Percentiles rank a stretch among this genome's conserved stretches.
Conservation (phyloP, 805 yeast species). For the Metschnikowia noctiluminum region DNA sequence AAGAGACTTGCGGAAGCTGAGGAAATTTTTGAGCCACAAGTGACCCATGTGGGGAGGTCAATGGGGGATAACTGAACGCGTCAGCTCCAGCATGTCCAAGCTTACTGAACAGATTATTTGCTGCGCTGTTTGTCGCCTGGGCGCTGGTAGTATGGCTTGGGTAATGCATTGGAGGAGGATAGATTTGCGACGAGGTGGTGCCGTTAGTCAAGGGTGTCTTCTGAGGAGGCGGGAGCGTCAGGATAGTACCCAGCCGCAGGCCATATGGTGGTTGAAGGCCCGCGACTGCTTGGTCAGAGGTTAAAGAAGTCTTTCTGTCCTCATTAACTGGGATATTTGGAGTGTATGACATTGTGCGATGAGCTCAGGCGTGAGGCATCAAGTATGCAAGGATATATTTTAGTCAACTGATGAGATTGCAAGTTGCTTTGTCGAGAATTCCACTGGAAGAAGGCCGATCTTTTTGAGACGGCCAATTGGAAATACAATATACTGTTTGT, state of each 20-base stretch:
- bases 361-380: not conserved
- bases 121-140: not conserved
- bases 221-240: constrained; percentile 11
- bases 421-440: too few species aligned
- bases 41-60: not conserved
- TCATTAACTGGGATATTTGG: constrained; percentile 1
- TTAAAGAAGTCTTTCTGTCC: not conserved
- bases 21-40: not conserved
- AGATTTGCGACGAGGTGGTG: not conserved
- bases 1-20: constrained; percentile 5
- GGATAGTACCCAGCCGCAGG: constrained; percentile 6
- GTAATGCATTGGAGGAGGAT: constrained; percentile 2
- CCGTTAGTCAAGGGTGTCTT: not conserved
- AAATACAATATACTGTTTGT: not conserved
- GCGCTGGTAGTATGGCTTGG: not conserved
- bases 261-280: constrained; percentile 3
- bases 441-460: too few species aligned
- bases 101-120: constrained; percentile 1
- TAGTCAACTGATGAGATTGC: not conserved
- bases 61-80: constrained; percentile 5
- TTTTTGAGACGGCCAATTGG: too few species aligned
- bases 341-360: constrained; percentile 4
- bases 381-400: not conserved
- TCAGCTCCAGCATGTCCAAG: constrained; percentile 1
- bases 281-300: not conserved